Percentiles rank a stretch among this genome's conserved stretches.
Evolutionary conservation across 805 yeast genomes (phyloP).

Genomic region (Candida orba): DNA sequence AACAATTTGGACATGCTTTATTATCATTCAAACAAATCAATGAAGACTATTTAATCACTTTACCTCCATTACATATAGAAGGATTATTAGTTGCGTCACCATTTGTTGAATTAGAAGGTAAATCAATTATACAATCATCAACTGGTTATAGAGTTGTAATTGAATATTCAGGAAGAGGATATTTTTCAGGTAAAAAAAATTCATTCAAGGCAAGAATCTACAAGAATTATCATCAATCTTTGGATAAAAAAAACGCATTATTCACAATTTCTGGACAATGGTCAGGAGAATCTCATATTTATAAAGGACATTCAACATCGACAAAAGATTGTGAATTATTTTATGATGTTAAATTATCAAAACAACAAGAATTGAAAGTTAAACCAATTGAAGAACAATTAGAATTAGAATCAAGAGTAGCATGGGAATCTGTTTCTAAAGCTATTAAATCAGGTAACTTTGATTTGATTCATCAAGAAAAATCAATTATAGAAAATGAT

Average conservation of each 20-base stretch:
- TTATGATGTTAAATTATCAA: conserved; percentile 49
- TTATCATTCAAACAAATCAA: conserved; percentile 52
- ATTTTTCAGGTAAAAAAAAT: conserved; percentile 92
- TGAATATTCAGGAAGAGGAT: conserved; percentile 89
- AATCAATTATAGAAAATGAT: conserved; percentile 70
- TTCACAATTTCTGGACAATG: conserved; percentile 88
- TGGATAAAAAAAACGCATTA: conserved; percentile 54
- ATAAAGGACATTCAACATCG: conserved; percentile 44
- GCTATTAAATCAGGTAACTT: conserved; percentile 75
- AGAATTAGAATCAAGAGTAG: conserved; percentile 75
- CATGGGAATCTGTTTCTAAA: conserved; percentile 85
- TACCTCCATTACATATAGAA: conserved; percentile 93
- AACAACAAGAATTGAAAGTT: conserved; percentile 54
- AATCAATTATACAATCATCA: conserved; percentile 75
- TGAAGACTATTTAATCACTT: conserved; percentile 72
- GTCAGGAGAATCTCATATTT: conserved; percentile 69
- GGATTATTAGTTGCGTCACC: conserved; percentile 90
- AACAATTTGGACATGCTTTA: conserved; percentile 88
- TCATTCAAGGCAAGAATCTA: conserved; percentile 80
- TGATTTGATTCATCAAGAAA: conserved; percentile 66
- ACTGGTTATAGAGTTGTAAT: conserved; percentile 66
- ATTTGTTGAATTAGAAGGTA: conserved; percentile 89
- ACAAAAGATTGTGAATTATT: conserved; percentile 44
- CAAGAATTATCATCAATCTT: conserved; percentile 42
- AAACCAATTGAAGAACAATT: conserved; percentile 81